Percentiles rank a stretch among this genome's conserved stretches.
phyloP scores from a whole-genome alignment of 2,329 filamentous ascomycete genomes.

The Torrubiella hemipterigena region DNA sequence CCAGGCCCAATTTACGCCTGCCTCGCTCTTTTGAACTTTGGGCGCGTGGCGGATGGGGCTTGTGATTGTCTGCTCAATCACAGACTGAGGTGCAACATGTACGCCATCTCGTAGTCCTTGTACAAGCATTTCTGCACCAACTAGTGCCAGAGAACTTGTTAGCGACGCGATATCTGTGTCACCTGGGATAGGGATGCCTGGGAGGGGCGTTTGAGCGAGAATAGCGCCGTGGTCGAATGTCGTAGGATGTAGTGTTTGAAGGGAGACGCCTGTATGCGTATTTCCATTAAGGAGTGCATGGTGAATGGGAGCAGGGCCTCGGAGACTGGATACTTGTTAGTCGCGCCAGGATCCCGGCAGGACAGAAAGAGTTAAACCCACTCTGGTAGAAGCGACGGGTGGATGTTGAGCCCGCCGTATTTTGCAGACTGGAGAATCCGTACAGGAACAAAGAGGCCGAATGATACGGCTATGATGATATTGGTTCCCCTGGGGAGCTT shows the following conservation, averaged over 20 bases:
- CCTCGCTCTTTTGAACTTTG: slow-evolving; percentile 58
- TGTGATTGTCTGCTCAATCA: slow-evolving; percentile 15
- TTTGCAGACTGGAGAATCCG: slow-evolving; percentile 56
- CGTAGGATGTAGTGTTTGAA: slow-evolving; percentile 73
- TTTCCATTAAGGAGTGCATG: slow-evolving; percentile 61
- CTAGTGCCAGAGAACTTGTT: slow-evolving; percentile 38
- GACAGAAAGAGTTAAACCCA: slow-evolving; percentile 22
- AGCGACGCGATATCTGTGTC: slow-evolving; percentile 30
- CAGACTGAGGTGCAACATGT: slow-evolving; percentile 53
- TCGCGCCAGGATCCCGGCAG: background rate
- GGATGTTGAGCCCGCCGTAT: slow-evolving; percentile 87
- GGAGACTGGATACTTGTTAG: slow-evolving; percentile 40
- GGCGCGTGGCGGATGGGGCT: slow-evolving; percentile 41
- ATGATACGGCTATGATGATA: slow-evolving; percentile 84
- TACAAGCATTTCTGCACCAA: slow-evolving; percentile 62
- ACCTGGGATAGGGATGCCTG: slow-evolving; percentile 39
- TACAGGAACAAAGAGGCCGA: slow-evolving; percentile 77
- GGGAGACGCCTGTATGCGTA: slow-evolving; percentile 57
- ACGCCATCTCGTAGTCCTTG: slow-evolving; percentile 47
- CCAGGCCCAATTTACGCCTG: slow-evolving; percentile 45
- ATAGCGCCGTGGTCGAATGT: slow-evolving; percentile 71
- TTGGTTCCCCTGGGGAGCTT: slow-evolving; percentile 54
- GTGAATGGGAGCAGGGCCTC: slow-evolving; percentile 77
- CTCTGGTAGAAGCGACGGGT: slow-evolving; percentile 84
- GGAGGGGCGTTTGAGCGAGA: slow-evolving; percentile 54